Percentiles rank a stretch among this genome's conserved stretches.
Evolutionary conservation across 2,329 filamentous ascomycete species (phyloP).

Genomic region (Fusarium sarcochroum): DNA sequence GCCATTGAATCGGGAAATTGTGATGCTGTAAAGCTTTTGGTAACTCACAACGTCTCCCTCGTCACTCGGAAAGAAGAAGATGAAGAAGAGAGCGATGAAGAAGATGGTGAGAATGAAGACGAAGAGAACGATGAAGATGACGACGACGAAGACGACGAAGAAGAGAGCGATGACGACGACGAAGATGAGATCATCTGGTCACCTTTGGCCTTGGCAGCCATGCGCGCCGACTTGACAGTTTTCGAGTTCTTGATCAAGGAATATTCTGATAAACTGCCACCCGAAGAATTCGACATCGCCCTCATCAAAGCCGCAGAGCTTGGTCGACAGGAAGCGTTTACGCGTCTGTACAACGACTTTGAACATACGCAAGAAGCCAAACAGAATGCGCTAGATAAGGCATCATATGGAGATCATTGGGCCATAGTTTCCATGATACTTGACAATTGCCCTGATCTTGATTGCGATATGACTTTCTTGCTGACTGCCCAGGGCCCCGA

Average conservation of each 20-base stretch:
- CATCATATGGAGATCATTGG: slow-evolving; percentile 55
- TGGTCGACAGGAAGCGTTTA: slow-evolving; percentile 58
- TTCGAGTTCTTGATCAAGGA: slow-evolving; percentile 58
- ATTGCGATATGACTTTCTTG: slow-evolving; percentile 55
- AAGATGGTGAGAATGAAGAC: slow-evolving; percentile 5
- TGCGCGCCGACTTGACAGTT: slow-evolving; percentile 57
- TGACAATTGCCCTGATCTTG: slow-evolving; percentile 50
- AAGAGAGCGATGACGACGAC: not conserved
- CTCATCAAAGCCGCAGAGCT: slow-evolving; percentile 56
- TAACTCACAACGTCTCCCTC: slow-evolving; percentile 56
- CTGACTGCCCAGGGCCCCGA: slow-evolving; percentile 50
- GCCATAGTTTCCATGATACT: slow-evolving; percentile 55
- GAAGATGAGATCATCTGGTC: slow-evolving; percentile 44
- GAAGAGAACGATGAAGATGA: slow-evolving; percentile 13
- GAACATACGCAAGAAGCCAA: slow-evolving; percentile 51
- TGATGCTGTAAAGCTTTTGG: slow-evolving; percentile 57
- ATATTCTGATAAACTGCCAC: slow-evolving; percentile 57
- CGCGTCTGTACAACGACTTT: slow-evolving; percentile 54
- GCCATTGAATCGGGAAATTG: slow-evolving; percentile 59
- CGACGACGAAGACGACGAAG: slow-evolving; percentile 7
- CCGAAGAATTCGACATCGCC: slow-evolving; percentile 57
- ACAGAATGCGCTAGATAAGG: slow-evolving; percentile 53
- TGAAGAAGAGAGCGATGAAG: slow-evolving; percentile 33
- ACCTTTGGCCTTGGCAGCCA: slow-evolving; percentile 56
- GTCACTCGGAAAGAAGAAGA: slow-evolving; percentile 34